phyloP scores from a whole-genome alignment of 805 yeast species.

The Yueomyces sp. region DNA sequence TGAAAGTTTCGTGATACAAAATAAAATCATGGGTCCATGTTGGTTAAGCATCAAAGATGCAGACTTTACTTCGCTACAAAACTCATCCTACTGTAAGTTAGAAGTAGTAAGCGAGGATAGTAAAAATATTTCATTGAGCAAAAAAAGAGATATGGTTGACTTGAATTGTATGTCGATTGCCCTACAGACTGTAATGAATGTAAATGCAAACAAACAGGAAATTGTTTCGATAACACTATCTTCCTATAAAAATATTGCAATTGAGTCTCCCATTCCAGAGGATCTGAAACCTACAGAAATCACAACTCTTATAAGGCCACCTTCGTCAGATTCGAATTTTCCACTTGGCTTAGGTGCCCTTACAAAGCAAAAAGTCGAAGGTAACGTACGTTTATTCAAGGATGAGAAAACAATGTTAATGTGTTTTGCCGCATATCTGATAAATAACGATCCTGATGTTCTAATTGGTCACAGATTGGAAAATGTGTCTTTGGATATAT shows the following conservation, averaged over 20 bases:
- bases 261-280: conserved; percentile 62
- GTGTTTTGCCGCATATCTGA: conserved; percentile 60
- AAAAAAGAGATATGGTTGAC: conserved; percentile 43
- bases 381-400: conserved; percentile 43
- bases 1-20: conserved; percentile 73
- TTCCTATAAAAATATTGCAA: conserved; percentile 52
- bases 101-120: conserved; percentile 52
- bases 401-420: conserved; percentile 64
- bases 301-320: conserved; percentile 70
- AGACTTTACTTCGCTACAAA: conserved; percentile 42
- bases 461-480: conserved; percentile 82
- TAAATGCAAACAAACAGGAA: conserved; percentile 69
- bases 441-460: conserved; percentile 81
- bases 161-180: conserved; percentile 63
- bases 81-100: conserved; percentile 69
- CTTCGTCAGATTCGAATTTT: conserved; percentile 39
- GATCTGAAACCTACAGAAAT: conserved; percentile 44
- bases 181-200: conserved; percentile 68
- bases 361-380: conserved; percentile 38
- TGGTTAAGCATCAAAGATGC: conserved; percentile 72
- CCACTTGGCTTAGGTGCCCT: conserved; percentile 65
- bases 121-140: conserved; percentile 31
- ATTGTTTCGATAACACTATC: conserved; percentile 73
- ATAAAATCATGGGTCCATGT: conserved; percentile 92
- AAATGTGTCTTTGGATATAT: conserved; percentile 59